Conservation (phyloP, 176 grass and related monocot species). For the Poa pratensis region DNA sequence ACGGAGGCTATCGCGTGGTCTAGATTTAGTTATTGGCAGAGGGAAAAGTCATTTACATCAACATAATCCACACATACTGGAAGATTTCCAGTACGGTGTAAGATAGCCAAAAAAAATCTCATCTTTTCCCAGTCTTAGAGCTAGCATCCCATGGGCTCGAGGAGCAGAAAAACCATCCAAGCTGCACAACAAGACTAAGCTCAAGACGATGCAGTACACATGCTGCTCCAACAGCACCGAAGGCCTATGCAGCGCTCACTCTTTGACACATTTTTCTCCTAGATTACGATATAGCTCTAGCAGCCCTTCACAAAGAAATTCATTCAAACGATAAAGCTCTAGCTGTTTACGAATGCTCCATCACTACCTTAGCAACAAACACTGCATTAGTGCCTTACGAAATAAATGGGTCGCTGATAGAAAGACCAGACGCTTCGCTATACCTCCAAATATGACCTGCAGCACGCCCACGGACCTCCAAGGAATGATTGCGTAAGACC, state of each 20-base stretch:
- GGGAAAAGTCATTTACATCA: slow-evolving; percentile 30
- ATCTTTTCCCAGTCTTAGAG: not conserved
- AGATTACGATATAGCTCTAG: not conserved
- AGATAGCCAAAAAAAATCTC: slow-evolving; percentile 34
- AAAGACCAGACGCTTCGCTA: slow-evolving; percentile 40
- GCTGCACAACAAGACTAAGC: slow-evolving; percentile 45
- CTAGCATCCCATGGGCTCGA: slow-evolving; percentile 1
- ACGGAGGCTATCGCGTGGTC: too few relatives aligned
- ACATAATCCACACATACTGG: slow-evolving; percentile 6
- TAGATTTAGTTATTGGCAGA: too few relatives aligned
- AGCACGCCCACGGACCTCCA: slow-evolving; percentile 5
- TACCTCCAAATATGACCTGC: not conserved
- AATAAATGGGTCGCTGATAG: slow-evolving; percentile 37
- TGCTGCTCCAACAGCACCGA: slow-evolving; percentile 22
- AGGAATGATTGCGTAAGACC: not conserved
- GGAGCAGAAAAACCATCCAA: slow-evolving; percentile 37
- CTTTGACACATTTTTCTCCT: slow-evolving; percentile 23
- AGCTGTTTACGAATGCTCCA: too few relatives aligned
- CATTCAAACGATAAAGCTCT: too few relatives aligned
- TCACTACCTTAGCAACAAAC: too few relatives aligned
- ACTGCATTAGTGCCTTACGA: not conserved
- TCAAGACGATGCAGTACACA: slow-evolving; percentile 22
- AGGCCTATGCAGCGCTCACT: not conserved
- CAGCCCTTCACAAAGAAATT: too few relatives aligned
- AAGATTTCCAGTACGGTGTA: not conserved